Percentiles rank a stretch among this genome's conserved stretches.
Conservation (phyloP, 108 stramenopile species). For the Bacterosira constricta region DNA sequence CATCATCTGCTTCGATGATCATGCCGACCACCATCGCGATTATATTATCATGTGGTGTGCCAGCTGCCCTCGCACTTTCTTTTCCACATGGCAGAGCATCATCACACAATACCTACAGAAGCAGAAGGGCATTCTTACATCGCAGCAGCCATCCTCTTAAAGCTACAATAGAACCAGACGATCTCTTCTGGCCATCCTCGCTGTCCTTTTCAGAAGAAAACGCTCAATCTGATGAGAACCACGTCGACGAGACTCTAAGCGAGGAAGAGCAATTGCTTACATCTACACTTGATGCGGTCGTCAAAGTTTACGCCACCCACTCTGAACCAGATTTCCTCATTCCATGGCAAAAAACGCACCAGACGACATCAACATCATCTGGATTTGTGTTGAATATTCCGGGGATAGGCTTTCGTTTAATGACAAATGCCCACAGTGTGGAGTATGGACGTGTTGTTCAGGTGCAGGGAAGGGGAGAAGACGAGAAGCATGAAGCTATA, state of each 20-base stretch:
- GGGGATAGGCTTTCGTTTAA: constrained; percentile 40
- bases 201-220: neutral
- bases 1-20: too few relatives aligned
- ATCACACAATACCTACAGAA: neutral
- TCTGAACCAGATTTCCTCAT: constrained; percentile 60
- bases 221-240: constrained; percentile 10
- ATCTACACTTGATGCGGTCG: constrained; percentile 49
- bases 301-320: constrained; percentile 62
- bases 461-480: constrained; percentile 53
- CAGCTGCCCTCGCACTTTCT: neutral
- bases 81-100: neutral
- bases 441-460: constrained; percentile 62
- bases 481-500: constrained; percentile 47
- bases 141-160: neutral
- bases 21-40: too few relatives aligned
- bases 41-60: neutral
- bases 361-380: constrained; percentile 48
- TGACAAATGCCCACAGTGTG: constrained; percentile 73
- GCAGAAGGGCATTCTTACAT: neutral
- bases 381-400: constrained; percentile 58
- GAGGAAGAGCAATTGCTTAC: constrained; percentile 41
- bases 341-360: constrained; percentile 60
- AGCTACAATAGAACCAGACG: constrained; percentile 22
- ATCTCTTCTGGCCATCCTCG: constrained; percentile 43
- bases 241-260: constrained; percentile 13